Conservation (phyloP, 1,284 basidiomycete genomes). For the Trametes versicolor region DNA sequence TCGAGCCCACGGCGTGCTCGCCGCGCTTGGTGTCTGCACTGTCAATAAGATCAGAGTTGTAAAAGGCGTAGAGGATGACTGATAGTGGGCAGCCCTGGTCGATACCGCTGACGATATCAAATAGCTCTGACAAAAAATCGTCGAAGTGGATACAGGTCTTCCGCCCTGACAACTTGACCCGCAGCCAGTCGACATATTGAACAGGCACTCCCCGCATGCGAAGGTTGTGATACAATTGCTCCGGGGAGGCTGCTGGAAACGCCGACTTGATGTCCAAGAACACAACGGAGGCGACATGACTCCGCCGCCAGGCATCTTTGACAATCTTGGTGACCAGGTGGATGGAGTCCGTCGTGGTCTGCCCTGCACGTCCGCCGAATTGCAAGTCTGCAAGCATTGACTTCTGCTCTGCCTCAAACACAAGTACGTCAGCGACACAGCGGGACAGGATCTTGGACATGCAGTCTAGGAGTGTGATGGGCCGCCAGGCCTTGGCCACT, state of each 20-base stretch:
- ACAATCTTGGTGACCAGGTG: constrained; percentile 41
- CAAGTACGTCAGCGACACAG: constrained; percentile 33
- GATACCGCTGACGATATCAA: constrained; percentile 29
- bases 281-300: constrained; percentile 42
- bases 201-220: constrained; percentile 38
- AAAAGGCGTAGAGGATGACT: constrained; percentile 42
- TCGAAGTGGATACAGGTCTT: not conserved
- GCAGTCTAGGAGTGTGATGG: constrained; percentile 48
- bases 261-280: constrained; percentile 52
- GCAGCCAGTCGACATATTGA: constrained; percentile 36
- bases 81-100: not conserved
- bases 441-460: constrained; percentile 44
- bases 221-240: constrained; percentile 45
- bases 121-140: not conserved
- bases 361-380: constrained; percentile 45
- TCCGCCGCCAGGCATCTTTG: constrained; percentile 43
- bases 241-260: constrained; percentile 46
- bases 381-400: constrained; percentile 40
- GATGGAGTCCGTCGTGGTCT: constrained; percentile 47
- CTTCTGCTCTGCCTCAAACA: constrained; percentile 35
- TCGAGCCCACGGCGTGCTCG: constrained; percentile 38
- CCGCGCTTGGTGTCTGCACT: constrained; percentile 19
- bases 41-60: constrained; percentile 42
- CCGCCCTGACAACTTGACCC: not conserved
- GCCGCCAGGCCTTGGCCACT: constrained; percentile 45